Base-by-base conservation (phyloP, 768 basidiomycete species). In the Xerocomus potaroensis region DNA sequence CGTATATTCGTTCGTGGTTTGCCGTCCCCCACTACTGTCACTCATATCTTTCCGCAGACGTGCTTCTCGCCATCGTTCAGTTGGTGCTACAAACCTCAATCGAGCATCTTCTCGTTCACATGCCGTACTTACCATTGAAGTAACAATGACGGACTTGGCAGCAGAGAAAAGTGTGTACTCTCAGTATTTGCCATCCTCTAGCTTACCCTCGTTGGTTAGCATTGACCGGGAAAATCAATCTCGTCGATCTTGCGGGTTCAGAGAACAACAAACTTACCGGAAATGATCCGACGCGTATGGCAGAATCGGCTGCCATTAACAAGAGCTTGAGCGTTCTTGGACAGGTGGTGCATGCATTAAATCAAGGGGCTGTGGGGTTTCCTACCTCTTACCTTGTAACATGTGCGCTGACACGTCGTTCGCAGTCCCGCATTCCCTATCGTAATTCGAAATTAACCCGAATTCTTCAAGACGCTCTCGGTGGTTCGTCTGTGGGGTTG, bases 181-280 rank as follows among this genome's bases (percentile, higher is more conserved):
- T 12, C 19, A 3, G 4, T 8, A n/a, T 27, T 10, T 21, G 3
- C 1, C 2, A 6, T 0, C 14, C 2, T 14, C 0, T 11, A 21
- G 26, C 40, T 32, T 2, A 2, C 2, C 15, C 19, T 34, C 29
- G 12, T 29, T 21, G 16, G 41, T 19, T 50, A 89, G 88, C 76
- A 34, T 62, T 84, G 40, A 76, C 73, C 2, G 90, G 89, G 9
- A 89, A 86, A 62, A 83, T 92, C 45, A 89, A 89, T 53, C 77
- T 93, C 8, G 88, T 92, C 10, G 91, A 94, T 67, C 76, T 94
- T 22, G 91, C 91, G 15, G 91, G 91, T 22, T 91, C 87, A 0
- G 91, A 94, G 68, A 92, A 92, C 59, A 93, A 92, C 64, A 93
- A 89, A 74, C 73, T 87, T 22, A 92, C 92, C 4, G 91, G 91